A percentile compares a stretch with the other conserved stretches of the same genome.
Evolutionary conservation across 345 rosid species (phyloP).

Genomic region (Boechera stricta): DNA sequence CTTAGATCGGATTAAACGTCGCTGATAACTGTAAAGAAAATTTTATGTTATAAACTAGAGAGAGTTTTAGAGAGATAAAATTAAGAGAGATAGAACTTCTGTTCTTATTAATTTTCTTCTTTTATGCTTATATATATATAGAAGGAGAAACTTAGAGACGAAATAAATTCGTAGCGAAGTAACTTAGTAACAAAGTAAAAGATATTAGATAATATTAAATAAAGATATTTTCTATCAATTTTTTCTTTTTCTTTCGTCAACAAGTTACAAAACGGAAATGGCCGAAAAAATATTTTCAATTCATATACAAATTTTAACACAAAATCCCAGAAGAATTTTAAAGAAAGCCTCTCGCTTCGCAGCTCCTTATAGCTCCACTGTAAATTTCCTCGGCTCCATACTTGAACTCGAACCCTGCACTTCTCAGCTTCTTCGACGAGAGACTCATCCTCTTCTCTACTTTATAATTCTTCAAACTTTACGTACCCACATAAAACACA

Average conservation of each 20-base stretch:
- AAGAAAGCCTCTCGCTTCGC: constrained; percentile 50
- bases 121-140: too few species aligned
- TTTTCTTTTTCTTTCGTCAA: not conserved
- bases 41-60: too few species aligned
- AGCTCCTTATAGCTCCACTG: constrained; percentile 51
- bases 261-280: constrained; percentile 8
- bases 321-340: constrained; percentile 11
- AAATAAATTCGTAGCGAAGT: too few species aligned
- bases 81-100: too few species aligned
- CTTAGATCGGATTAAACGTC: too few species aligned
- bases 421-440: constrained; percentile 56
- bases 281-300: constrained; percentile 36
- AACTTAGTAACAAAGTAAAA: too few species aligned
- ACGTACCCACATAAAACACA: not conserved
- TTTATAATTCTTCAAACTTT: constrained; percentile 36
- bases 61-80: too few species aligned
- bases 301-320: constrained; percentile 42
- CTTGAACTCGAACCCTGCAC: constrained; percentile 54
- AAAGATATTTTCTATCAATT: not conserved
- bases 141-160: too few species aligned
- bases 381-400: constrained; percentile 52
- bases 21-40: too few species aligned
- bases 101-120: too few species aligned
- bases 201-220: too few species aligned
- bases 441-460: constrained; percentile 38